Evolutionary conservation across 345 rosid genomes (phyloP), one percentile per base, ranked within the genome.

Genomic region (Triadica sebifera): DNA sequence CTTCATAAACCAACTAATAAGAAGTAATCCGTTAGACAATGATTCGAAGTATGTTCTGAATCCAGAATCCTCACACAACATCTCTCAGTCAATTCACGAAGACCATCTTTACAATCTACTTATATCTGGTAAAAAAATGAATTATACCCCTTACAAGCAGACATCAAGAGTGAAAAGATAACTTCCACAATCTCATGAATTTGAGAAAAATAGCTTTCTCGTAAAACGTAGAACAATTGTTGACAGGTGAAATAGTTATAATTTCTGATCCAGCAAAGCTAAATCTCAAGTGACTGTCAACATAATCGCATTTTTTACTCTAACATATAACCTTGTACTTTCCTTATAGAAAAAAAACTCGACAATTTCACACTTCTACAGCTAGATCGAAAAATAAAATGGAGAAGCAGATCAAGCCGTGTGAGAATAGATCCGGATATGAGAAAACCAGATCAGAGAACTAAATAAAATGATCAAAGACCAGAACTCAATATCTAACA

Each of bases 401-500:
- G 25, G 4, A 17, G 38, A 45, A 50, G 5, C 59, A 68, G 45
- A 68, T 11, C 58, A 47, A n/a, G 50, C 16, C 34, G 7, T 16
- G 69, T 25, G 62, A 24, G 8, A 5, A 74, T 52, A 79, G 78
- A 84, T 80, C 82, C 69, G 63, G 37, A 43, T 0, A 70, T 38
- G 12, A 8, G 52, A 65, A 61, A 53, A 64, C 2, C 71, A 74
- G 75, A 79, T 73, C 87, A 71, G n/a, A 15, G 46, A 53, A 60
- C 24, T 58, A 24, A 74, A 77, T 41, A 72, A 43, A 41, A 22
- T 47, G 63, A 60, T 20, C 55, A 8, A 52, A 12, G 3, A 8
- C 15, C 39, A 74, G 55, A 68, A 47, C 15, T 12, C 9, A 39
- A 12, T 39, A 19, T 59, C 71, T 6, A 43, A n/a, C n/a, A n/a